phyloP scores from a whole-genome alignment of 2,329 filamentous ascomycete genomes.

The Diatrype stigma region DNA sequence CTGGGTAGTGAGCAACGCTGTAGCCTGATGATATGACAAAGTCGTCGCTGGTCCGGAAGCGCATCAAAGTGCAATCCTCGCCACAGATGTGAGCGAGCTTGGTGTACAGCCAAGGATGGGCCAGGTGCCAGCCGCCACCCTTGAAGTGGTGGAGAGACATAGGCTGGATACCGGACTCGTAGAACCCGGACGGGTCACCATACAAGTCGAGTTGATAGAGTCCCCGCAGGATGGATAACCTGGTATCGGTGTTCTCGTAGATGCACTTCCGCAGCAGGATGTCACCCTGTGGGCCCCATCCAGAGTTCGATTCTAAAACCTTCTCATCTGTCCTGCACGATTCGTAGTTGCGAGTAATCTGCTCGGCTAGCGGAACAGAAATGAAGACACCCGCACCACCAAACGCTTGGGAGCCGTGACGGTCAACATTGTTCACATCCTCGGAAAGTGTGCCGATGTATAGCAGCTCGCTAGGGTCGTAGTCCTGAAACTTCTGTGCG shows the following conservation, averaged over 20 bases:
- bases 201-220: conserved; percentile 60
- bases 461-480: conserved; percentile 47
- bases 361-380: conserved; percentile 45
- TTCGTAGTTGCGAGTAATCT: conserved; percentile 41
- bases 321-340: conserved; percentile 46
- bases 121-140: conserved; percentile 53
- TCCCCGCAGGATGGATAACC: conserved; percentile 52
- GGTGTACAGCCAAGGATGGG: conserved; percentile 51
- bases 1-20: conserved; percentile 54
- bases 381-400: conserved; percentile 62
- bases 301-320: conserved; percentile 50
- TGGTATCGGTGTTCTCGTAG: conserved; percentile 57
- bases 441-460: conserved; percentile 62
- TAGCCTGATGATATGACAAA: conserved; percentile 57
- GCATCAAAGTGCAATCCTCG: conserved; percentile 55
- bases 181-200: conserved; percentile 59
- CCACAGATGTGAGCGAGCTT: conserved; percentile 57
- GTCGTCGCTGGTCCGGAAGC: conserved; percentile 51
- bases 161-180: conserved; percentile 57
- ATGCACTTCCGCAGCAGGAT: conserved; percentile 60
- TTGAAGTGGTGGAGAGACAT: conserved; percentile 63
- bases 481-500: conserved; percentile 45
- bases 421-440: conserved; percentile 54
- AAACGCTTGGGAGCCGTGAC: conserved; percentile 60
- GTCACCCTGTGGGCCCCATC: conserved; percentile 58